Base-by-base conservation (phyloP, 2,329 filamentous ascomycete species). In the Neophaeococcomyces mojaviensis region DNA sequence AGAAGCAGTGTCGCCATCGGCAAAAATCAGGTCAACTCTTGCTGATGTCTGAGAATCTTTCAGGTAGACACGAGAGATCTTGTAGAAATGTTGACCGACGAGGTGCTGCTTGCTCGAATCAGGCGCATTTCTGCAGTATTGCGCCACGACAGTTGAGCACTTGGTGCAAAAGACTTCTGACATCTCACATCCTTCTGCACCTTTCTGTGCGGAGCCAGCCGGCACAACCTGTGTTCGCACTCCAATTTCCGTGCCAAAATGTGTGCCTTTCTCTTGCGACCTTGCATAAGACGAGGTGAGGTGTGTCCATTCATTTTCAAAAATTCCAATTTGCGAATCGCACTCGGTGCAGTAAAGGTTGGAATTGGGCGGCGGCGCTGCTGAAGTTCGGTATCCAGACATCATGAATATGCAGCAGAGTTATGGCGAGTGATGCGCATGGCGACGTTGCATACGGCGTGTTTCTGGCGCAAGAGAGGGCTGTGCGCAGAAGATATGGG, bases 291-390 rank as follows among this genome's bases (percentile, higher is more conserved):
- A 54, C 20, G 45, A 47, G 6, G 55, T 58, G 13, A 58, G 47
- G 16, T 49, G 50, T 33, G 28, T 47, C 54, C 54, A 58, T 49
- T 55, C 52, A 40, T 58, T 58, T 18, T 51, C 46, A 36, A 56
- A 58, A 20, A 51, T 49, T 13, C 55, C 55, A 13, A 58, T 47
- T 33, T 55, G 49, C 16, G 35, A 49, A 41, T 56, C 41, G 41
- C 55, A 58, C 39, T 51, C 45, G 6, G 50, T 22, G 46, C 55
- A 58, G 36, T 52, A 49, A 8, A 57, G 45, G 20, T 55, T 52
- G 41, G 54, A 44, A 3, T 36, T 46, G n/a, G 30, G 9, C 4
- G 38, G n/a, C 3, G 39, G 12, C 8, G 43, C 31, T 26, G 32
- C 32, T 15, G 37, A 39, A 8, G 37, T 20, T 10, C 37, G 19